Evolutionary conservation across 2,329 filamentous ascomycete genomes (phyloP).

Genomic region (Aspergillus udagawae): DNA sequence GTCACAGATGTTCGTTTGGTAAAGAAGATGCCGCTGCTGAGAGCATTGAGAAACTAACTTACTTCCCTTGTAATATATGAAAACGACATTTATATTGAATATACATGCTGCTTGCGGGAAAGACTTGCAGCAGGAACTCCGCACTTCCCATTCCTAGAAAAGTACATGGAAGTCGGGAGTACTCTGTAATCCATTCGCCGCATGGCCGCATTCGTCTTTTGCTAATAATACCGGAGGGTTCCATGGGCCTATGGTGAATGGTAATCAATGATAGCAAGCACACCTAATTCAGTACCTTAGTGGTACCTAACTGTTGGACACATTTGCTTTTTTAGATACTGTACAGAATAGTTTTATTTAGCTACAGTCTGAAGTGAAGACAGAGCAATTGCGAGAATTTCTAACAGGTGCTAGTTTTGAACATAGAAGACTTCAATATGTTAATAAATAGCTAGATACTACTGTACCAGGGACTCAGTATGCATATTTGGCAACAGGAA

Average conservation of each 20-base stretch:
- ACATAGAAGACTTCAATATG: not conserved
- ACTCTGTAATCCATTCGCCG: too few relatives aligned
- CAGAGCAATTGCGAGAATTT: not conserved
- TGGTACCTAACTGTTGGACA: not conserved
- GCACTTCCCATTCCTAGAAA: not conserved
- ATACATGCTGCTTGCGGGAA: not conserved
- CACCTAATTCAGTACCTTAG: not conserved
- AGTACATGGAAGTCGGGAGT: too few relatives aligned
- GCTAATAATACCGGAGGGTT: not conserved
- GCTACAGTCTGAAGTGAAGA: too few relatives aligned
- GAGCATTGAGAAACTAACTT: not conserved
- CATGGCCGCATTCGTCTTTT: not conserved
- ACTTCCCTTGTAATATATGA: not conserved
- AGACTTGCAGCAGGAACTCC: not conserved
- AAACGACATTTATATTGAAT: not conserved
- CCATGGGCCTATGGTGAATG: not conserved
- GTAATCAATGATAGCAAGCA: not conserved
- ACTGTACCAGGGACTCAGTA: not conserved
- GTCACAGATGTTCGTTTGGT: not conserved
- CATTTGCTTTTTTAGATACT: not conserved
- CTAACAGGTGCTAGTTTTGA: not conserved
- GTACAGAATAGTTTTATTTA: not conserved
- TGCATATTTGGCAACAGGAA: not conserved
- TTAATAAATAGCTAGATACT: not conserved
- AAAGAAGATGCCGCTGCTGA: not conserved